Conservation (phyloP, 176 grass and related monocot genomes). For the Zea luxurians region DNA sequence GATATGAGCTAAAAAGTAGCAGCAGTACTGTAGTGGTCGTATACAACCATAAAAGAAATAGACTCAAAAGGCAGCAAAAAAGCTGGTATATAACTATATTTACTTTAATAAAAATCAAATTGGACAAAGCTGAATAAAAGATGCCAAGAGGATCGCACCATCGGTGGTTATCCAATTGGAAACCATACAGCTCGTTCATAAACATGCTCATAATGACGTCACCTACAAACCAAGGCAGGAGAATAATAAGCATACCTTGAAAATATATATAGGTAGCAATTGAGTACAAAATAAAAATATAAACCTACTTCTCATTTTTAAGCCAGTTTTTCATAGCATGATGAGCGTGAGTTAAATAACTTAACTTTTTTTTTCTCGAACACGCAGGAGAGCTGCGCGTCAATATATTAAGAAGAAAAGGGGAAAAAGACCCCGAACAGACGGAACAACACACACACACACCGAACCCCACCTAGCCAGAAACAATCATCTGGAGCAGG, state of each 20-base stretch:
- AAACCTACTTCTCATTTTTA: neutral
- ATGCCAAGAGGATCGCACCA: constrained; percentile 56
- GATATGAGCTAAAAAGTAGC: neutral
- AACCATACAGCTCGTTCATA: constrained; percentile 97
- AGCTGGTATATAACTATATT: neutral
- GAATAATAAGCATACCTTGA: constrained; percentile 11
- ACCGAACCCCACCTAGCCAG: no score
- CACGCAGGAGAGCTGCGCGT: no score
- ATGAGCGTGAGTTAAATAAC: neutral
- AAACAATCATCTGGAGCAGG: no score
- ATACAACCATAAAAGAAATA: neutral
- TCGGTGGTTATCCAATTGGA: constrained; percentile 83
- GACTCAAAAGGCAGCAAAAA: neutral
- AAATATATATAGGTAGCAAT: constrained; percentile 10
- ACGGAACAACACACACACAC: no score
- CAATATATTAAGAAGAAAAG: no score
- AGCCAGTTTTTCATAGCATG: neutral
- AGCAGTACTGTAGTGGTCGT: neutral
- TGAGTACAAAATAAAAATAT: constrained; percentile 13
- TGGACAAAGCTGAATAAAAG: neutral
- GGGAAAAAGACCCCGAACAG: no score
- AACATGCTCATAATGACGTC: constrained; percentile 93
- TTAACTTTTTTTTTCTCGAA: neutral
- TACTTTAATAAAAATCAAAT: constrained; percentile 15
- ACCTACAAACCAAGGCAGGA: constrained; percentile 52